Percentiles rank a stretch among this genome's conserved stretches.
These are phyloP conservation scores for Setomelanomma holmii DNA, from an alignment of 2,329 filamentous ascomycete genomes.

Conservation along the genomic window DNA sequence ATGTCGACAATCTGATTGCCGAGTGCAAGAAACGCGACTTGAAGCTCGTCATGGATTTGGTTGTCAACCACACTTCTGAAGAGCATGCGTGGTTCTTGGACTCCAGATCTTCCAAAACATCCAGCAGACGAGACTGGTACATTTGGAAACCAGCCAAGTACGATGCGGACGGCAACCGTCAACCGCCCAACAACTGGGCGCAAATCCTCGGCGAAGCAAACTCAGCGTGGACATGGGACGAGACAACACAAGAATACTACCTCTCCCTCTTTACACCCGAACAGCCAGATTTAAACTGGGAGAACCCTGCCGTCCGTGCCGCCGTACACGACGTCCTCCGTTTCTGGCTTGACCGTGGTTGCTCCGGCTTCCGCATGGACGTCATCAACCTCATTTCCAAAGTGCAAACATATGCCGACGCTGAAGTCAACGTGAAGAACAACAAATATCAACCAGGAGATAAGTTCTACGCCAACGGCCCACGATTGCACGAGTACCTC, in stretches of 20 bases:
- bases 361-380: conserved; percentile 56
- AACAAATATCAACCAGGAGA: conserved; percentile 51
- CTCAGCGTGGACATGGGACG: conserved; percentile 74
- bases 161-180: conserved; percentile 63
- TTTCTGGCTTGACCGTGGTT: conserved; percentile 80
- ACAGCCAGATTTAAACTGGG: conserved; percentile 86
- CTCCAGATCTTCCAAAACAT: conserved; percentile 56
- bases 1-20: conserved; percentile 48
- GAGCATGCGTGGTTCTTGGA: conserved; percentile 65
- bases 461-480: conserved; percentile 70
- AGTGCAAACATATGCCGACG: conserved; percentile 39
- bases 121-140: conserved; percentile 62
- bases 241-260: conserved; percentile 75
- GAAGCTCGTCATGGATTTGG: conserved; percentile 51
- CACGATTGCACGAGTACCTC: conserved; percentile 72
- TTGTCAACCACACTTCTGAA: conserved; percentile 52
- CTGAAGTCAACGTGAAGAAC: conserved; percentile 35
- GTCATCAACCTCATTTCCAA: conserved; percentile 50
- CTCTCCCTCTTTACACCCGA: conserved; percentile 76
- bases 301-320: conserved; percentile 69
- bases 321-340: conserved; percentile 76
- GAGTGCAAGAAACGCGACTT: conserved; percentile 46
- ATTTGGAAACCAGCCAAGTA: conserved; percentile 59
- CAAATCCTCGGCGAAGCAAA: conserved; percentile 63
- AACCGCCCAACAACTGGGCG: conserved; percentile 78